Evolutionary conservation across 2,329 filamentous ascomycete genomes (phyloP), one percentile per base, ranked within the genome.

Genomic region (Anthostomella pinea): DNA sequence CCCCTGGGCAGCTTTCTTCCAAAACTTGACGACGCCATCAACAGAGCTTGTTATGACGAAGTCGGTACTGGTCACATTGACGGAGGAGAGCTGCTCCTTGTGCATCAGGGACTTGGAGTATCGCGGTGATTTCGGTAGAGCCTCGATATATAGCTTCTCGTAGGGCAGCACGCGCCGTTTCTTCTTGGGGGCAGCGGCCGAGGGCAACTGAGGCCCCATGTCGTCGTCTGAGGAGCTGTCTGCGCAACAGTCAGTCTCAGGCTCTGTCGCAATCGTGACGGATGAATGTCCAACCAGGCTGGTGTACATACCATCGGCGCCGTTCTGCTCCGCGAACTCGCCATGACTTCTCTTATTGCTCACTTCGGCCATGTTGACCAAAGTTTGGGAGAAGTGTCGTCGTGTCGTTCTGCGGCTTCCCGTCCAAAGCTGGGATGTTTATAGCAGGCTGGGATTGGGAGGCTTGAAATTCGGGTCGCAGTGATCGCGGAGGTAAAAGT

Each of bases 61-160:
- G 52, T 97, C 93, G 41, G 91, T 96, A 41, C 90, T 90, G 1
- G 94, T 95, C 61, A 95, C 82, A 9, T 83, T 94, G 46, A 87
- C 79, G 56, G 90, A 97, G 39, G 85, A 79, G 32, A 98, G 68
- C 66, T 95, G 89, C 51, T 98, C 93, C 67, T 91, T 90, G 75
- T 98, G 93, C 94, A 98, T 98, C 56, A 98, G 73, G 29, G 93
- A 97, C 58, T 90, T 95, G 40, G 86, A 95, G 67, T 98, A 98
- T 29, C 87, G 84, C 23, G 74, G 57, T 14, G 87, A 86, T 33
- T 78, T 79, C 4, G 93, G 93, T 23, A 98, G 76, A 24, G 93
- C 91, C 40, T 87, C 87, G 46, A 97, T 72, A 65, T 96, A 97
- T 54, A 97, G 81, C 63, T 93, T 95, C 67, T 97, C 91, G 68